phyloP scores from a whole-genome alignment of 1,139 yeast species.

The Suhomyces wounanorum region DNA sequence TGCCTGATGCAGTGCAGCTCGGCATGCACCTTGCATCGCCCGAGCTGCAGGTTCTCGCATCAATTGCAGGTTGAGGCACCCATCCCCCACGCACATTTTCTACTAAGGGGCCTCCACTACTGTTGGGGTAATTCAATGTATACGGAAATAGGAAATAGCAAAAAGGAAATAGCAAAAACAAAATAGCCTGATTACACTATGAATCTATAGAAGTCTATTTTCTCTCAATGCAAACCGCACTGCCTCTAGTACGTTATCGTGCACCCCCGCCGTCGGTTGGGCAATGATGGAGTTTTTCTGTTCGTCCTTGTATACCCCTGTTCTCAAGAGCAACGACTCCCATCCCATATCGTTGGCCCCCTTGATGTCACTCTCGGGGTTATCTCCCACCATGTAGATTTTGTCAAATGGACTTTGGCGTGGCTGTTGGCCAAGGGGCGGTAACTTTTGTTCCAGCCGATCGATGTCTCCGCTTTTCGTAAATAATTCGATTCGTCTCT shows the following conservation, averaged over 20 bases:
- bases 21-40: not conserved
- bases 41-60: not conserved
- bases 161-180: too few relatives aligned
- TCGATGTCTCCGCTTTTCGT: not conserved
- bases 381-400: slow-evolving; percentile 95
- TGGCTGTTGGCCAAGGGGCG: slow-evolving; percentile 41
- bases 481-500: slow-evolving; percentile 25
- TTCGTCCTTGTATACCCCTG: slow-evolving; percentile 83
- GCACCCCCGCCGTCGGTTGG: slow-evolving; percentile 51
- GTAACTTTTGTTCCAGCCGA: slow-evolving; percentile 28
- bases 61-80: not conserved
- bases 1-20: not conserved
- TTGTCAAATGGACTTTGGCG: slow-evolving; percentile 46
- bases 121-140: too few relatives aligned
- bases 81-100: not conserved
- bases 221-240: slow-evolving; percentile 34
- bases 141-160: too few relatives aligned
- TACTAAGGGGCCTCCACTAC: too few relatives aligned
- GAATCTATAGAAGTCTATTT: slow-evolving; percentile 6
- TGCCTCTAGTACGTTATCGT: slow-evolving; percentile 50
- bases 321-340: slow-evolving; percentile 78
- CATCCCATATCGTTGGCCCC: slow-evolving; percentile 91
- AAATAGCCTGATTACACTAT: not conserved
- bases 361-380: slow-evolving; percentile 86
- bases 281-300: slow-evolving; percentile 49